Evolutionary conservation across 2,329 filamentous ascomycete genomes (phyloP), one percentile per base, ranked within the genome.

Genomic region (Exophiala bonariae): DNA sequence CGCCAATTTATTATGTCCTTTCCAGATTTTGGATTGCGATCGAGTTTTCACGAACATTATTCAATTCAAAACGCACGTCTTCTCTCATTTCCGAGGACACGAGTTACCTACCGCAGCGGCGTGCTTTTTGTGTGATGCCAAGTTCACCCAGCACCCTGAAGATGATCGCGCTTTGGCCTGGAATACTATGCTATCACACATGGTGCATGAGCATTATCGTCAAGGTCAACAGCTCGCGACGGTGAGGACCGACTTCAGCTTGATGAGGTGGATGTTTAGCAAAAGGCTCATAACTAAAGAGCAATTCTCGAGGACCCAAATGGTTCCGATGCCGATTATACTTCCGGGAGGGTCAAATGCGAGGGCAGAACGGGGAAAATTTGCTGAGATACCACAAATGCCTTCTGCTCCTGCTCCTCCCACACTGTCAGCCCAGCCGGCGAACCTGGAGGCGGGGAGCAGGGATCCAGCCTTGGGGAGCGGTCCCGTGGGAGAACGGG

Each of bases 221-320:
- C 32, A 47, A 26, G 70, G 70, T 13, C 64, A 72, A 30, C 65
- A 66, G 16, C 61, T 73, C 7, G 66, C 67, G 2, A 63, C 65
- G 4, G 67, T 65, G 37, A 61, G 66, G 35, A 64, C 68, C 6
- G 69, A 71, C 50, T 71, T 73, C 37, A 65, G 68, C 48, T 58
- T 74, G 11, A 71, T 74, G 69, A 66, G 66, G 41, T 72, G 72
- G 57, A 63, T 74, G 44, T 74, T 69, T 51, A 62, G 62, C 14
- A 52, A 63, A 42, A 62, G 67, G 22, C 61, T 74, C 41, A 72
- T 74, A 49, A 66, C 62, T 10, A 65, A 66, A 16, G 66, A 68
- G 8, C 67, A 73, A 50, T 68, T 73, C 53, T 72, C 70, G 55
- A 62, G 66, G 18, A 63, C 70, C 51, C 71, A 74, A 52, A 58